Percentiles rank a stretch among this genome's conserved stretches.
Evolutionary conservation across 805 yeast genomes (phyloP).

Genomic region (Ogataea populi-albae): DNA sequence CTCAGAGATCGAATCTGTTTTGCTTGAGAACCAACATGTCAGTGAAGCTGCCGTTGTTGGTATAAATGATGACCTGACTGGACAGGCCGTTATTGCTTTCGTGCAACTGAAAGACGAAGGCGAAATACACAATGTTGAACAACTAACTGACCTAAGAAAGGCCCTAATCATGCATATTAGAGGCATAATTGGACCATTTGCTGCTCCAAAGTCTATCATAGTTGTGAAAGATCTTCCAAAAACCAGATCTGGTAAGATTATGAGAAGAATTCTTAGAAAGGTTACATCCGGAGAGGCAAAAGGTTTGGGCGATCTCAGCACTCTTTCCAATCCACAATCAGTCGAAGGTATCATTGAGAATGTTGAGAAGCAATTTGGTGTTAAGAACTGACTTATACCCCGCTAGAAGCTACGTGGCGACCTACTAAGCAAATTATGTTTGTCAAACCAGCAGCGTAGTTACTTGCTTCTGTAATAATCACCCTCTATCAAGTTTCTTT

Average conservation of each 20-base stretch:
- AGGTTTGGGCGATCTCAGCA: slow-evolving; percentile 87
- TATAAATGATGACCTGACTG: slow-evolving; percentile 89
- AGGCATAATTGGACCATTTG: slow-evolving; percentile 89
- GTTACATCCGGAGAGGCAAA: slow-evolving; percentile 89
- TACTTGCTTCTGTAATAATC: too few relatives aligned
- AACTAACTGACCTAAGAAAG: slow-evolving; percentile 58
- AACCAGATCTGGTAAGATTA: slow-evolving; percentile 97
- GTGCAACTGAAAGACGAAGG: slow-evolving; percentile 70
- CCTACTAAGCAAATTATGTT: too few relatives aligned
- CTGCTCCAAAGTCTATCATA: slow-evolving; percentile 85
- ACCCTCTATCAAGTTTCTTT: too few relatives aligned
- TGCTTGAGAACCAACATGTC: slow-evolving; percentile 73
- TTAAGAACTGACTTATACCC: too few relatives aligned
- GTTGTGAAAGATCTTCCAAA: slow-evolving; percentile 92
- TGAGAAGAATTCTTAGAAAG: slow-evolving; percentile 96
- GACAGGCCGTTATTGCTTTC: slow-evolving; percentile 95
- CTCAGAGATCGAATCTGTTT: slow-evolving; percentile 94
- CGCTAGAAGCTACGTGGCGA: too few relatives aligned
- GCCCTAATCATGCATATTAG: slow-evolving; percentile 86
- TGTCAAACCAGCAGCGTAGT: too few relatives aligned
- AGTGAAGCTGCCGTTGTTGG: slow-evolving; percentile 98
- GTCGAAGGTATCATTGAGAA: slow-evolving; percentile 74
- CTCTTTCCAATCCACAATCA: slow-evolving; percentile 81
- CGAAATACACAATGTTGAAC: slow-evolving; percentile 36
- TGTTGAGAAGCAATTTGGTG: slow-evolving; percentile 48